These are phyloP conservation scores for Sequoiadendron giganteum DNA, from an alignment of 75 land plant genomes.

Conservation along the genomic window DNA sequence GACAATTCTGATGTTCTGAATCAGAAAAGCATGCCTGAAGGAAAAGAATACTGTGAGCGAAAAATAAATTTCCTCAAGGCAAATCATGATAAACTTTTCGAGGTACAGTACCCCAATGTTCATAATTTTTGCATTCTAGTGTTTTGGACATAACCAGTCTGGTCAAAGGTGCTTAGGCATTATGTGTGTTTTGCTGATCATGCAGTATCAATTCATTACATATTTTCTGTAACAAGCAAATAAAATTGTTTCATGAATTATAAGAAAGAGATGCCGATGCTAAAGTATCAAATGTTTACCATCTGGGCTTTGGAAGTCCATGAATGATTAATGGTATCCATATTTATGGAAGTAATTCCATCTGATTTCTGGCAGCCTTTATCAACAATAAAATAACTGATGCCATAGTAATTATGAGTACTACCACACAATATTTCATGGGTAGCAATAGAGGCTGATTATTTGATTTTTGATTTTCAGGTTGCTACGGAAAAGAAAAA, in stretches of 20 bases:
- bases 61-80: conserved; percentile 88
- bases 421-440: background rate
- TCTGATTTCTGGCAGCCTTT: background rate
- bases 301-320: background rate
- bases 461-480: conserved; percentile 2
- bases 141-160: background rate
- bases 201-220: background rate
- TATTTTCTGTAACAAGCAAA: conserved; percentile 2
- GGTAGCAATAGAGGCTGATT: background rate
- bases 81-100: conserved; percentile 91
- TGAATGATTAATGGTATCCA: background rate
- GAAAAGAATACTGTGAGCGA: conserved; percentile 96
- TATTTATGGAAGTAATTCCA: background rate
- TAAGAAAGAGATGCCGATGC: background rate
- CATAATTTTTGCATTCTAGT: background rate
- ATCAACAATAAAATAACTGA: background rate
- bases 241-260: background rate
- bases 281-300: background rate
- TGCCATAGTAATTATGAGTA: background rate
- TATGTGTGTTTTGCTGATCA: conserved; percentile 4
- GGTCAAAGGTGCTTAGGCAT: background rate
- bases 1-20: background rate
- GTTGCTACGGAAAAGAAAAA: conserved; percentile 15
- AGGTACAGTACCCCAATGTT: conserved; percentile 44
- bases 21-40: conserved; percentile 93